A percentile compares a stretch with the other conserved stretches of the same genome.
Conservation (phyloP, 805 yeast species). For the Candida michaelii region DNA sequence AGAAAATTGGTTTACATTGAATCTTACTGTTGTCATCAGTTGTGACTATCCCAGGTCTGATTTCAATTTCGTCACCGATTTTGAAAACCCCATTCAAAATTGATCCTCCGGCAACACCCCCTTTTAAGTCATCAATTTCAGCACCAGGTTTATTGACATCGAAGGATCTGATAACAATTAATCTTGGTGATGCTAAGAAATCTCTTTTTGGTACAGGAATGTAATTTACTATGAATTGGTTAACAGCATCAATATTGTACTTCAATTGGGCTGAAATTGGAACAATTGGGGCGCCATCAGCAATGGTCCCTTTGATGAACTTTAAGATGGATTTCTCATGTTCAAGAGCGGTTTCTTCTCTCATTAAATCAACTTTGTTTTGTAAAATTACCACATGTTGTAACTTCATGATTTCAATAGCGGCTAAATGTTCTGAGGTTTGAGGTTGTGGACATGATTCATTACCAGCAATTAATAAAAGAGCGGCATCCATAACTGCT, state of each 20-base stretch:
- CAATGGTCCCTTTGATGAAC: conserved; percentile 96
- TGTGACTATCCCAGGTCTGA: conserved; percentile 98
- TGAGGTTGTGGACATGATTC: conserved; percentile 99
- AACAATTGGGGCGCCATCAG: conserved; percentile 98
- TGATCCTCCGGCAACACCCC: conserved; percentile 99
- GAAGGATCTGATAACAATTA: conserved; percentile 96
- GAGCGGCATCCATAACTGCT: conserved; percentile 99
- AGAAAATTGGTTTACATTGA: conserved; percentile 93
- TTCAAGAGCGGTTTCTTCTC: conserved; percentile 93
- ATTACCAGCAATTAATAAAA: conserved; percentile 93
- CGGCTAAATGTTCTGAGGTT: conserved; percentile 98
- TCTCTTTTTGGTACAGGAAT: conserved; percentile 97
- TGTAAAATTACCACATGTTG: conserved; percentile 94
- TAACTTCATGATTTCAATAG: conserved; percentile 98
- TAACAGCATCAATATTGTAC: conserved; percentile 97
- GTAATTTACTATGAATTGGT: conserved; percentile 90
- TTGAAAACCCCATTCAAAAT: conserved; percentile 95
- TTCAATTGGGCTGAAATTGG: conserved; percentile 99
- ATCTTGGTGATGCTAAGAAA: conserved; percentile 88
- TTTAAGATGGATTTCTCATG: conserved; percentile 90
- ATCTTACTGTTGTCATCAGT: conserved; percentile 86
- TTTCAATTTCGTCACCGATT: conserved; percentile 97
- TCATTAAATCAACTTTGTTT: conserved; percentile 97
- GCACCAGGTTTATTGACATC: conserved; percentile 99
- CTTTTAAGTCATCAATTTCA: conserved; percentile 93